Base-by-base conservation (phyloP, 352 stramenopile species). In the Thraustochytrium sp. region DNA sequence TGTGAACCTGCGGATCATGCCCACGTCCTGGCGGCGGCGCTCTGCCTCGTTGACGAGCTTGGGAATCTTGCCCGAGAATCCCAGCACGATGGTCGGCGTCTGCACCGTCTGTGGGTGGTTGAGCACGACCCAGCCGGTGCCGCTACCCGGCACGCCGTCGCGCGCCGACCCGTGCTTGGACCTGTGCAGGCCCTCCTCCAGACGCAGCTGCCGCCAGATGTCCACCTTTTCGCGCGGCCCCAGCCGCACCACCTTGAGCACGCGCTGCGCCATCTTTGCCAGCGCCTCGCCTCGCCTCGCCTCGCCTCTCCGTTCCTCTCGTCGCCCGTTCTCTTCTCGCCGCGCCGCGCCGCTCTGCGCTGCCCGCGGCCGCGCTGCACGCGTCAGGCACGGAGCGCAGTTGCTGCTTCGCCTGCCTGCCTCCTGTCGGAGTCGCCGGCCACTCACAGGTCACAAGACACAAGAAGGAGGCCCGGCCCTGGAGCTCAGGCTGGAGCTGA, bases 1-100 rank as follows among this genome's bases (percentile, higher is more conserved):
- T 18, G 91, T 98, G 88, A 99, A 99, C 62, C 96, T 92, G 88
- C 95, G 95, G 54, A 97, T 88, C 82, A 97, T 90, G 0, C 91
- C 90, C 55, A 97, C 92, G 3, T 88, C 85, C 3, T 62, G 62
- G 42, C 63, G 36, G 11, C 53, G 68, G 29, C 62, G 78, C 44
- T 87, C 77, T n/a, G 76, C 62, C 29, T 86, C 59, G 26, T 88
- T 88, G 26, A 88, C 77, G 13, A 88, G 42, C 42, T 88, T 86
- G 4, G 86, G 44, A 23, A 77, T 53, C 72, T 88, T 88, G 3
- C 82, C 85, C 5, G 86, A 85, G 21, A 89, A 63, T 26, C 86
- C 86, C 44, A 88, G 84, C 34, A 88, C 86, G 73, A 89, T 87
- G 9, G 54, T 83, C 0, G 75, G 54, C 16, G 49, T 42, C 44